Evolutionary conservation across 441 rosid genomes (phyloP), one percentile per base, ranked within the genome.

Genomic region (Euphorbia corollata): DNA sequence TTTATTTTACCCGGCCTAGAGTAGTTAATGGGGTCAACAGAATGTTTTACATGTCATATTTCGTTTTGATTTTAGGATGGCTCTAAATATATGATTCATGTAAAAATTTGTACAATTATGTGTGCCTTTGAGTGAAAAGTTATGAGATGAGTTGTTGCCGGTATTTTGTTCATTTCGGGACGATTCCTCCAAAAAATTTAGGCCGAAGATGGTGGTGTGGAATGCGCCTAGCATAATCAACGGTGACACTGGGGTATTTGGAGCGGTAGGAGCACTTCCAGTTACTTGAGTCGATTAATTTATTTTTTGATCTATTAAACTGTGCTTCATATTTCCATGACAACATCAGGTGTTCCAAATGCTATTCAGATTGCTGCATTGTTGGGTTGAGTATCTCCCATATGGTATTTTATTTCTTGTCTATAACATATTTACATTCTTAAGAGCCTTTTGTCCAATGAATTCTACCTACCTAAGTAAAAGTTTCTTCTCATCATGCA

Each of bases 221-320:
- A 92, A 78, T 88, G 95, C 69, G 98, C 92, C 96, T 24, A 85
- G 98, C 82, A 73, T 88, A 57, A 89, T 90, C 92, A 96, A 92
- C 80, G 97, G 97, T 18, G 71, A 69, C 22, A 86, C 96, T 66
- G 96, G 96, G 18, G 73, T 82, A 45, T 92, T 90, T 77, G 98
- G 98, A 71, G 98, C 92, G 69, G 96, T 92, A 63, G 98, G 96
- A 71, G 98, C 96, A 12, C 94, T 86, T 74, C 89, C 90, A 77
- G 96, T 97, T 92, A 80, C 60, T 13, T 18, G 19, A 69, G 30
- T 36, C 61, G 0, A 34, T 68, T 51, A 55, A 48, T 63, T 45
- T 69, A 6, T 19, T 59, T 18, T 13, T 30, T 64, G 24, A 53
- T 8, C 48, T 47, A 41, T 23, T 18, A 0, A 19, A 34, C 16